phyloP scores from a whole-genome alignment of 2,329 filamentous ascomycete genomes.

The Fusarium burgessii region DNA sequence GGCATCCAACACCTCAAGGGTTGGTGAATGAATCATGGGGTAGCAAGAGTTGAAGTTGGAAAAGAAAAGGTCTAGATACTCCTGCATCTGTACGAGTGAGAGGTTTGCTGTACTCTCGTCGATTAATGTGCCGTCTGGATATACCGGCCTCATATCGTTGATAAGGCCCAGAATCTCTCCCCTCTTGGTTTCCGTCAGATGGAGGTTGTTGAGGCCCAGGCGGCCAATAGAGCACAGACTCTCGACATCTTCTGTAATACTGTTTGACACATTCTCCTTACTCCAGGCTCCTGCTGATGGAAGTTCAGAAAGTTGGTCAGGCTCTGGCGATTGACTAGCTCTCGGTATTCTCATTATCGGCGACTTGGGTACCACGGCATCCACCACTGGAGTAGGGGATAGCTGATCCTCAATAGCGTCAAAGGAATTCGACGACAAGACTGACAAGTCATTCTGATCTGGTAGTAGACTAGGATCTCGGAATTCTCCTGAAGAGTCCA shows the following conservation, averaged over 20 bases:
- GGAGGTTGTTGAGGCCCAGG: neutral
- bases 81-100: neutral
- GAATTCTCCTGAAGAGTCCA: accelerated
- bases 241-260: neutral
- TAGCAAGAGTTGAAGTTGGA: neutral
- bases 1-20: neutral
- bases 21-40: neutral
- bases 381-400: neutral
- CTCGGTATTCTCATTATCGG: accelerated
- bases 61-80: neutral
- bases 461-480: accelerated
- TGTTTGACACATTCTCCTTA: accelerated
- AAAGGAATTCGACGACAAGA: accelerated
- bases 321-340: accelerated
- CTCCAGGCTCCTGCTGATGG: accelerated
- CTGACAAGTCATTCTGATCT: accelerated
- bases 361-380: accelerated
- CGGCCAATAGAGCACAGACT: neutral
- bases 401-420: accelerated
- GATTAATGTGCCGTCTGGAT: neutral
- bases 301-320: accelerated
- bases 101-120: neutral
- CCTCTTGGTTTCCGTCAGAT: neutral
- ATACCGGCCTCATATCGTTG: neutral
- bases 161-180: neutral